Percentiles rank a stretch among this genome's conserved stretches.
Evolutionary conservation across 228 moss, liverwort and hornwort genomes (phyloP).

Genomic region (Sphagnum magellanicum): DNA sequence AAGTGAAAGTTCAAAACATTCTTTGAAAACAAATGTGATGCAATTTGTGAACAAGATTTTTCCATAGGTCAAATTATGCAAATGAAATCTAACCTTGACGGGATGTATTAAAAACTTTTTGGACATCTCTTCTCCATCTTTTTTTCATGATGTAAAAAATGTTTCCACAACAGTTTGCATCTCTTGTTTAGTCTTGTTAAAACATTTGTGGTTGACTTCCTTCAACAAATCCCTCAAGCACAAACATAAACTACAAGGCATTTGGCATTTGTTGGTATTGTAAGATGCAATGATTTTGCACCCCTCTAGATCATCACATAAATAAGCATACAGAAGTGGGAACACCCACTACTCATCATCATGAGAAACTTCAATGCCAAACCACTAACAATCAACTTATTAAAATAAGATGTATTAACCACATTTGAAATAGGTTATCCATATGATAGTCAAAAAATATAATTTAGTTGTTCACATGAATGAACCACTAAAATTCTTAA

Average conservation of each 20-base stretch:
- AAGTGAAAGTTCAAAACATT: background rate
- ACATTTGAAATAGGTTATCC: too few relatives aligned
- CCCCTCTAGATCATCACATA: conserved; percentile 5
- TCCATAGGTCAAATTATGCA: too few relatives aligned
- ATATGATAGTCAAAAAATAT: too few relatives aligned
- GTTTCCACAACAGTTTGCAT: background rate
- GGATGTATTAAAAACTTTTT: background rate
- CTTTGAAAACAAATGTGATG: too few relatives aligned
- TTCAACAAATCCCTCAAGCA: background rate
- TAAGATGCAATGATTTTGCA: conserved; percentile 4
- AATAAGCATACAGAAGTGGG: conserved; percentile 3
- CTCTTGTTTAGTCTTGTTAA: background rate
- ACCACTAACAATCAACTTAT: background rate
- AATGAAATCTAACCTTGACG: background rate
- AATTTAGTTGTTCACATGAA: too few relatives aligned
- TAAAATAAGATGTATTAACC: too few relatives aligned
- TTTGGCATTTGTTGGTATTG: background rate
- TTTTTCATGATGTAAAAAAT: background rate
- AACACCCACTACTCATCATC: conserved; percentile 4
- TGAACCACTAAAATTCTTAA: too few relatives aligned
- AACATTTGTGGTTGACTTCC: background rate
- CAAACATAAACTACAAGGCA: background rate
- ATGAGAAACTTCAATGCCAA: background rate
- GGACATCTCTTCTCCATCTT: background rate
- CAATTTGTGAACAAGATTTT: too few relatives aligned